phyloP scores from a whole-genome alignment of 805 yeast genomes.

The Spathaspora sp. region DNA sequence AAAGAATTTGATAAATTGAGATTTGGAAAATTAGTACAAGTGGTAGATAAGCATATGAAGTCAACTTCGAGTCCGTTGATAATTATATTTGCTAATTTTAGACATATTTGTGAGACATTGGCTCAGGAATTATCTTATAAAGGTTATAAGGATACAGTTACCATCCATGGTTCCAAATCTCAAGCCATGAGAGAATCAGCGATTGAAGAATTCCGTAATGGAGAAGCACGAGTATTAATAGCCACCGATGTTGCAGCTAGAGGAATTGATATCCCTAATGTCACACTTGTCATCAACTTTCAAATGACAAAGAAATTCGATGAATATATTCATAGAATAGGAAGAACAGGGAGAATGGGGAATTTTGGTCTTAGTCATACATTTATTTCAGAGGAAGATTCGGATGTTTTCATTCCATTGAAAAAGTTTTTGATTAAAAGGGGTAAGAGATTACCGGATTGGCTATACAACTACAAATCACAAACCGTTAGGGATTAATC shows the following conservation, averaged over 20 bases:
- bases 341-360: conserved; percentile 97
- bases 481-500: conserved; percentile 3
- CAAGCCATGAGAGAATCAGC: conserved; percentile 87
- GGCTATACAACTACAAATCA: conserved; percentile 11
- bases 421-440: conserved; percentile 44
- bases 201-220: conserved; percentile 52
- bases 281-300: conserved; percentile 79
- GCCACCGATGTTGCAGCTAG: conserved; percentile 97
- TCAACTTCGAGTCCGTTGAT: conserved; percentile 26
- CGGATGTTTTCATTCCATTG: conserved; percentile 48
- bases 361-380: conserved; percentile 72
- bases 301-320: conserved; percentile 79
- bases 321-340: conserved; percentile 87
- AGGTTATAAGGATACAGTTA: conserved; percentile 47
- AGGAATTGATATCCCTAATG: conserved; percentile 90
- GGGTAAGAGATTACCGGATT: conserved; percentile 16
- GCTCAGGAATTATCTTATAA: conserved; percentile 45
- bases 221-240: conserved; percentile 59
- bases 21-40: conserved; percentile 36
- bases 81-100: conserved; percentile 79
- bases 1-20: conserved; percentile 30
- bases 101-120: conserved; percentile 66
- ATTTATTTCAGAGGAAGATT: conserved; percentile 56
- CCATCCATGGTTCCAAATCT: conserved; percentile 82
- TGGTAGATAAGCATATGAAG: conserved; percentile 43